These are phyloP conservation scores for Saccharomyces eubayanus DNA, from an alignment of 805 yeast species.

Conservation along the genomic window DNA sequence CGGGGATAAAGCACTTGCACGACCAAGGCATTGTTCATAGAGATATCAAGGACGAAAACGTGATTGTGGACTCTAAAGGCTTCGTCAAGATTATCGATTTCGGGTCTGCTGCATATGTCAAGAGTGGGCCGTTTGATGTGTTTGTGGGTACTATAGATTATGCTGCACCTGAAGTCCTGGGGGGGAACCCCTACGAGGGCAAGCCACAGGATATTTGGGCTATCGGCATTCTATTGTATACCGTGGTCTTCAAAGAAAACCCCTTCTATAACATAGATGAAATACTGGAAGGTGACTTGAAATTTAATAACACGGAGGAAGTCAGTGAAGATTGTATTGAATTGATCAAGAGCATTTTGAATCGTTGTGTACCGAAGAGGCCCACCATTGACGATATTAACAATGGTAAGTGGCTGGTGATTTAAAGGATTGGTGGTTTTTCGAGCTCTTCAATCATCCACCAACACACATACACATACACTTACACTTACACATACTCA, in stretches of 20 bases:
- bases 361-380: slow-evolving; percentile 56
- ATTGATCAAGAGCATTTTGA: slow-evolving; percentile 57
- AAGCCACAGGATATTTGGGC: slow-evolving; percentile 98
- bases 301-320: slow-evolving; percentile 34
- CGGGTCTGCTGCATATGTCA: slow-evolving; percentile 87
- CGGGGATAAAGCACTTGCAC: slow-evolving; percentile 77
- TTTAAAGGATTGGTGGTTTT: slow-evolving; percentile 1
- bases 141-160: slow-evolving; percentile 96
- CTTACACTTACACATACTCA: no score
- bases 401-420: slow-evolving; percentile 61
- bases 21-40: slow-evolving; percentile 83
- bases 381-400: slow-evolving; percentile 68
- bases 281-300: slow-evolving; percentile 81
- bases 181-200: slow-evolving; percentile 85
- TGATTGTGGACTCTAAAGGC: slow-evolving; percentile 77
- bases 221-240: slow-evolving; percentile 80
- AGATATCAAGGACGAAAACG: slow-evolving; percentile 91
- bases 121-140: slow-evolving; percentile 91
- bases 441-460: background rate
- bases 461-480: background rate
- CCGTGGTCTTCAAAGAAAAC: slow-evolving; percentile 85
- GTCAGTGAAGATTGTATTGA: slow-evolving; percentile 53
- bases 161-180: slow-evolving; percentile 93
- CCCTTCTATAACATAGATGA: slow-evolving; percentile 95
- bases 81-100: slow-evolving; percentile 82